A percentile compares a stretch with the other conserved stretches of the same genome.
Evolutionary conservation across 768 basidiomycete genomes (phyloP).

Genomic region (Scleroderma bovista): DNA sequence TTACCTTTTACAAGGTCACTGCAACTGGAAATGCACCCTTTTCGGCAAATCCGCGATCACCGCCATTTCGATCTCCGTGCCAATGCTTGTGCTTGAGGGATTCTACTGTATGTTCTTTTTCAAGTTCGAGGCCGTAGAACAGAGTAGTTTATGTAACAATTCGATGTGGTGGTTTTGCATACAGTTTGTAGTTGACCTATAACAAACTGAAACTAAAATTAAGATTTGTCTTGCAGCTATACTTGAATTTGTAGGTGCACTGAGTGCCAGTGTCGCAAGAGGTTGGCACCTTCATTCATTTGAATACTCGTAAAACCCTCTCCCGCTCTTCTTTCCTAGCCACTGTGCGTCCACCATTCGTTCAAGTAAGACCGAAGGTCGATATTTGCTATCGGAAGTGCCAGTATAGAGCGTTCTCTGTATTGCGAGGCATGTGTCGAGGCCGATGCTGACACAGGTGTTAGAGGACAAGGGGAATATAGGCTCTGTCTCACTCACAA

Average conservation of each 20-base stretch:
- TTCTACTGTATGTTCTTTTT: no score
- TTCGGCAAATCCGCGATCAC: no score
- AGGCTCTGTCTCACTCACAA: constrained; percentile 21
- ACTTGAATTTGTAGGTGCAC: not conserved
- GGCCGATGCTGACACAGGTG: constrained; percentile 67
- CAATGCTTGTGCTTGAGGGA: no score
- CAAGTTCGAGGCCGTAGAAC: no score
- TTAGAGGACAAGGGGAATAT: not conserved
- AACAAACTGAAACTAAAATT: no score
- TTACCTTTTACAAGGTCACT: no score
- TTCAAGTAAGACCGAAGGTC: constrained; percentile 83
- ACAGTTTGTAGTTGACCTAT: no score
- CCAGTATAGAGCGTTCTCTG: constrained; percentile 86
- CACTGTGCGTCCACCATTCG: constrained; percentile 97
- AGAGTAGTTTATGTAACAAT: no score
- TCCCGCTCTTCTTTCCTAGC: constrained; percentile 89
- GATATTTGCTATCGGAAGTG: constrained; percentile 92
- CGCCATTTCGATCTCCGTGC: no score
- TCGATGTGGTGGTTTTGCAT: no score
- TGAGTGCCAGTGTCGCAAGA: not conserved
- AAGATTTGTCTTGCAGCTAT: no score
- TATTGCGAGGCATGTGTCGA: constrained; percentile 93
- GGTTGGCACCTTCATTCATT: constrained; percentile 4
- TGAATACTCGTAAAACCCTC: constrained; percentile 89
- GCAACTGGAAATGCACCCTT: no score